Evolutionary conservation across 768 basidiomycete genomes (phyloP), one percentile per base, ranked within the genome.

Genomic region (Serendipita sp.): DNA sequence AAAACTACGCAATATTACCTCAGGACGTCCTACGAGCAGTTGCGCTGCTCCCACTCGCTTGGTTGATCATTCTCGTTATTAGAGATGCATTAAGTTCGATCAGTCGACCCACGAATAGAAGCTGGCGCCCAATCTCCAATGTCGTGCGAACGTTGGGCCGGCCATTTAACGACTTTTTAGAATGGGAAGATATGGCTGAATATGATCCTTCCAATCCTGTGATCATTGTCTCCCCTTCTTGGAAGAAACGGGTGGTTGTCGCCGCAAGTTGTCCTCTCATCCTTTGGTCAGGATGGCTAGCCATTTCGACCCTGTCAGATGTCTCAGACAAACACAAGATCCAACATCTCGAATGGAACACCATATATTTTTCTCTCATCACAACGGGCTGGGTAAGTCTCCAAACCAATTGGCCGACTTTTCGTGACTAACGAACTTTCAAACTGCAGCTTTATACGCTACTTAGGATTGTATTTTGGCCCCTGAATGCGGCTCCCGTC

Each of bases 141-240:
- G 3, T 30, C 3, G 4, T 24, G 24, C 15, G 35, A 18, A 35
- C 34, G 16, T 53, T 63, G 32, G 24, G 45, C 30, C 53, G 38
- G 15, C 65, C 65, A 66, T 68, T 68, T 37, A n/a, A 58, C 16
- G 56, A 69, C 38, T 69, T 67, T 60, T 45, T 69, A n/a, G 28
- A 64, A 28, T 47, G 66, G 8, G 47, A 67, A 38, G 68, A 69
- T 28, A 54, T 69, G 45, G 48, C 46, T 3, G 68, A 69, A 56
- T 68, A 63, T 47, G 47, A 68, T 18, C 34, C 64, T 5, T 3
- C 13, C 0, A 28, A 46, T 32, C 47, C 63, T 8, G 13, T 45
- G n/a, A 44, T 45, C 24, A 63, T 64, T 34, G 60, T 8, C 15
- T 48, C 62, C 35, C 54, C 65, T 24, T 1, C 18, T 24, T 69